A percentile compares a stretch with the other conserved stretches of the same genome.
Evolutionary conservation across 2,329 filamentous ascomycete species (phyloP).

Genomic region (Pseudogymnoascus sp.): DNA sequence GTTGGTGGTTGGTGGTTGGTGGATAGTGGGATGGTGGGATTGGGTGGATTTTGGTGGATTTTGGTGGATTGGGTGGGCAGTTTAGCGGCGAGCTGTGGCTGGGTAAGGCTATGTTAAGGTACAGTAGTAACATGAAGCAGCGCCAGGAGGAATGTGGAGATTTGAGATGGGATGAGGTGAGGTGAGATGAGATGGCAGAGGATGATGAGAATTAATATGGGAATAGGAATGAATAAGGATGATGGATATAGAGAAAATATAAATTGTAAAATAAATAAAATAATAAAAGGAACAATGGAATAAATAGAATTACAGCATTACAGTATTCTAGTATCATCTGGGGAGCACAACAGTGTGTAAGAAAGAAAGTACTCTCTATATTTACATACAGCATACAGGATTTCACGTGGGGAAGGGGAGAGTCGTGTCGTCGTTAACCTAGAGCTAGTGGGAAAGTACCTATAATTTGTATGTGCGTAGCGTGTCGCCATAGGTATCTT

Average conservation of each 20-base stretch:
- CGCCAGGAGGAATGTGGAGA: background rate
- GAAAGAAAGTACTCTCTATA: background rate
- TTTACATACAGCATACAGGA: background rate
- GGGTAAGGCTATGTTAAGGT: conserved; percentile 5
- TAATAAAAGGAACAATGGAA: background rate
- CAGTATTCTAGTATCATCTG: background rate
- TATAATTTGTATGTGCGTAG: background rate
- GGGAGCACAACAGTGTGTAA: background rate
- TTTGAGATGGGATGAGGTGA: background rate
- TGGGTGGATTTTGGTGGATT: background rate
- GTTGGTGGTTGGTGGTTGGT: conserved; percentile 6
- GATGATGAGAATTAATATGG: background rate
- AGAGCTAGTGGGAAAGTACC: background rate
- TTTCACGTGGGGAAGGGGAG: background rate
- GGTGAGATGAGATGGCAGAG: background rate
- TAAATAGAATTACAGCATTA: background rate
- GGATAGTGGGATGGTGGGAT: background rate
- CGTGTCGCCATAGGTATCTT: background rate
- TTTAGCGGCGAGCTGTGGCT: background rate
- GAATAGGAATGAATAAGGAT: background rate
- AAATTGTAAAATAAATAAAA: background rate
- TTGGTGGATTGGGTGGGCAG: background rate
- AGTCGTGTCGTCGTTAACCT: background rate
- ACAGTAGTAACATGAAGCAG: background rate
- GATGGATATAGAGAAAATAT: background rate